Percentiles rank a stretch among this genome's conserved stretches.
Conservation (phyloP, 1,139 yeast species). For the Geotrichum restrictum region DNA sequence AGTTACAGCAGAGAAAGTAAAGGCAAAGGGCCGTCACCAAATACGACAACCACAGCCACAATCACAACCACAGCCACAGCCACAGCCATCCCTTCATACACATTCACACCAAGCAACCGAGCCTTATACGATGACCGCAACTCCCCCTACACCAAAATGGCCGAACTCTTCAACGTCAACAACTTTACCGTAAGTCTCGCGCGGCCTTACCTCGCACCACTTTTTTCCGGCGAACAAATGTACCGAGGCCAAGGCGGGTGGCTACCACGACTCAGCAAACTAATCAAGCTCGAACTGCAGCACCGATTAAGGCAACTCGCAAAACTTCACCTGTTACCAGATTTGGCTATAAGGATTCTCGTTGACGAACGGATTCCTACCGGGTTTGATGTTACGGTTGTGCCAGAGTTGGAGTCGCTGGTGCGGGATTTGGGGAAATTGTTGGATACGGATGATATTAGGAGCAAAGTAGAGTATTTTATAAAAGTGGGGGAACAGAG, state of each 20-base stretch:
- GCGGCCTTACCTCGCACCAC: constrained; percentile 87
- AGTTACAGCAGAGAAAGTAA: no score
- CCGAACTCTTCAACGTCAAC: constrained; percentile 90
- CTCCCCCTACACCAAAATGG: constrained; percentile 79
- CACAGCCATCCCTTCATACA: constrained; percentile 11
- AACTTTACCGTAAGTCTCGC: constrained; percentile 87
- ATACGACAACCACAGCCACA: constrained; percentile 1
- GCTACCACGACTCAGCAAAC: constrained; percentile 44
- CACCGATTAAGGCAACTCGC: constrained; percentile 80
- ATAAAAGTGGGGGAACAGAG: constrained; percentile 84
- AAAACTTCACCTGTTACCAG: constrained; percentile 69
- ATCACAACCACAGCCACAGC: no score
- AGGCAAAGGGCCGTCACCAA: no score
- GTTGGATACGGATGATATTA: constrained; percentile 64
- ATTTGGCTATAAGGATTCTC: constrained; percentile 66
- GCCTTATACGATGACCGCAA: constrained; percentile 40
- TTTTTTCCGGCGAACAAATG: constrained; percentile 75
- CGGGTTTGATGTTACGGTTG: constrained; percentile 78
- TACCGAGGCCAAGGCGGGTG: constrained; percentile 52
- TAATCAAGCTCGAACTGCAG: constrained; percentile 64
- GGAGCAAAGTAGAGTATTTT: constrained; percentile 76
- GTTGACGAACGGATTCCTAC: constrained; percentile 86
- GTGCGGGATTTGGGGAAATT: constrained; percentile 65
- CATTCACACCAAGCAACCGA: constrained; percentile 43
- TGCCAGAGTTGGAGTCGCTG: constrained; percentile 73